Conservation (phyloP, 257 asterid genomes). For the Lycium ferocissimum region DNA sequence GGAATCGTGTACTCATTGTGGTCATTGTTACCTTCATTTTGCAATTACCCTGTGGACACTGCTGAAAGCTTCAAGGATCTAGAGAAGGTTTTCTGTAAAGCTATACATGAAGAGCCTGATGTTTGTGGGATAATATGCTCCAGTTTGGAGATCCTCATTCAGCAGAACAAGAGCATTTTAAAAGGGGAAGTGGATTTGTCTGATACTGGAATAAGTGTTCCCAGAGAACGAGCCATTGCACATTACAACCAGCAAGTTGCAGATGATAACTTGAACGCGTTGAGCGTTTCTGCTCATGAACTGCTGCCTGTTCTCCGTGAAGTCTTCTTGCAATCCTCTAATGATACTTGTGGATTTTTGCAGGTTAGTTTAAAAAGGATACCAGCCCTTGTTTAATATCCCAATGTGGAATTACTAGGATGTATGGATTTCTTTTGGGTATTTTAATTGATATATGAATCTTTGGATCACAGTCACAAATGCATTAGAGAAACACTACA, state of each 20-base stretch:
- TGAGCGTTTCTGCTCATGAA: conserved; percentile 63
- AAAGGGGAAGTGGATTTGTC: conserved; percentile 58
- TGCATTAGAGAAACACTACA: conserved; percentile 6
- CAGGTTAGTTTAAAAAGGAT: conserved; percentile 55
- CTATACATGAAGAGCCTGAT: conserved; percentile 72
- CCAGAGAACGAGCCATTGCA: conserved; percentile 65
- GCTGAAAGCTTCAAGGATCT: conserved; percentile 75
- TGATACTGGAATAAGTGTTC: conserved; percentile 44
- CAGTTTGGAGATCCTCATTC: conserved; percentile 83
- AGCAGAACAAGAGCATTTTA: conserved; percentile 68
- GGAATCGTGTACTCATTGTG: conserved; percentile 88
- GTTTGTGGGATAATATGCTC: conserved; percentile 79
- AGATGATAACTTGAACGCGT: conserved; percentile 59
- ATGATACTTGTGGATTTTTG: conserved; percentile 67
- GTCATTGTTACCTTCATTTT: conserved; percentile 96
- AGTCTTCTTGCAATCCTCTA: conserved; percentile 63
- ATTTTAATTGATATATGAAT: background rate
- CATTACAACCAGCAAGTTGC: conserved; percentile 64
- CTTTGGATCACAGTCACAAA: background rate
- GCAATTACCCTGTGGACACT: conserved; percentile 88
- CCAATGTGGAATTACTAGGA: background rate
- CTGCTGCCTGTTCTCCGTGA: conserved; percentile 63
- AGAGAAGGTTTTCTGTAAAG: conserved; percentile 59
- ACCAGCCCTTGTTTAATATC: background rate
- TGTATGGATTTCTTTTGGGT: background rate